phyloP scores from a whole-genome alignment of 495 filamentous ascomycete genomes.

The Neurospora sp. region DNA sequence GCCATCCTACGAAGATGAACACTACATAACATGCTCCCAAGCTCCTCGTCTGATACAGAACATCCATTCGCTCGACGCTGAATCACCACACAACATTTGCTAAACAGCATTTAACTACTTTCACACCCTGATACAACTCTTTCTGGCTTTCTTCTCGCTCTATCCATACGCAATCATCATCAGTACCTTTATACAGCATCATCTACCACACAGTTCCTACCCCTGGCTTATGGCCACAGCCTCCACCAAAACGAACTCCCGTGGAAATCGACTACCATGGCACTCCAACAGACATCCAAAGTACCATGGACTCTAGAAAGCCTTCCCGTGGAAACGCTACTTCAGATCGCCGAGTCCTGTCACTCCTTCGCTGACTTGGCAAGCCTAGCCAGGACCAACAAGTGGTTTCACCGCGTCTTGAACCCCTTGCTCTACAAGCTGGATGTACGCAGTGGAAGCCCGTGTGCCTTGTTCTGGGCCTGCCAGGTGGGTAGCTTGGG shows the following conservation, averaged over 20 bases:
- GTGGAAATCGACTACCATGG: background rate
- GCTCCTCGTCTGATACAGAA: background rate
- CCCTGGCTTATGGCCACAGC: background rate
- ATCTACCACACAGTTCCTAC: background rate
- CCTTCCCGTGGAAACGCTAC: constrained; percentile 3
- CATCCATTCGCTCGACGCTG: background rate
- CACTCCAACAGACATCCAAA: background rate
- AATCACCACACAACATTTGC: background rate
- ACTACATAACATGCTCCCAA: background rate
- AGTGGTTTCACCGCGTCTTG: background rate
- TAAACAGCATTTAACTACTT: background rate
- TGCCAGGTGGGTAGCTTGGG: background rate
- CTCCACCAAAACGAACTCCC: background rate
- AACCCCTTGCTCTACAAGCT: constrained; percentile 6
- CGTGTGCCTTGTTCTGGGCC: constrained; percentile 3
- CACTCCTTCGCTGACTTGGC: background rate
- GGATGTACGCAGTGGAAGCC: background rate
- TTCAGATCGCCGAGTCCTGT: constrained; percentile 7
- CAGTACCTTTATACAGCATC: background rate
- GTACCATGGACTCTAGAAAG: background rate
- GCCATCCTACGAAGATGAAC: background rate
- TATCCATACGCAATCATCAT: background rate
- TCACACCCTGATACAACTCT: background rate
- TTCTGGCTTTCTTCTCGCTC: background rate
- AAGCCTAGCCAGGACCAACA: background rate